These are phyloP conservation scores for Ajuga chamaepitys DNA, from an alignment of 257 asterid genomes.

Conservation along the genomic window DNA sequence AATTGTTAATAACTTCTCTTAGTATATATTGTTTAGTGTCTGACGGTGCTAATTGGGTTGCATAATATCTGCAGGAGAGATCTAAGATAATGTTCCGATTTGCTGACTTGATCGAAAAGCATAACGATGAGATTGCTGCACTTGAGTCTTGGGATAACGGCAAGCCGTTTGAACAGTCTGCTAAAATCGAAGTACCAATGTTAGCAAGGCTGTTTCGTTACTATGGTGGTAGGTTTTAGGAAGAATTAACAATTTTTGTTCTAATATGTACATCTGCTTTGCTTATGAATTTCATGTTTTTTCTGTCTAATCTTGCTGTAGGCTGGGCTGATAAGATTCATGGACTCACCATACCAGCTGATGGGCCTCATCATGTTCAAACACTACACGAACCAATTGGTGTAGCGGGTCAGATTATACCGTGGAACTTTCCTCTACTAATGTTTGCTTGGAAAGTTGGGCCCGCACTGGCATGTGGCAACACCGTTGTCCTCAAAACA, in stretches of 20 bases:
- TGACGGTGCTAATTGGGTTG: not conserved
- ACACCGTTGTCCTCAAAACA: conserved; percentile 76
- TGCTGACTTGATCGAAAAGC: conserved; percentile 90
- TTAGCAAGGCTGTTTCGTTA: conserved; percentile 67
- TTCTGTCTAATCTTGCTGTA: conserved; percentile 20
- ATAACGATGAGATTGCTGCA: conserved; percentile 81
- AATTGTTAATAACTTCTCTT: not conserved
- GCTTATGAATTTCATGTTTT: not conserved
- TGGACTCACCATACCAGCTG: conserved; percentile 86
- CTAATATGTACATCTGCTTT: not conserved
- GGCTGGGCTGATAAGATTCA: conserved; percentile 99
- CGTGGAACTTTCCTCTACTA: conserved; percentile 93
- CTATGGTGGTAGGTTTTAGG: conserved; percentile 62
- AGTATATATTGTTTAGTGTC: not conserved
- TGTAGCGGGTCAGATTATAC: conserved; percentile 96
- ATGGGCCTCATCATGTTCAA: conserved; percentile 85
- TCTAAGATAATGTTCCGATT: conserved; percentile 57
- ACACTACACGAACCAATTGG: conserved; percentile 97
- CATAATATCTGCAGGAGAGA: conserved; percentile 61
- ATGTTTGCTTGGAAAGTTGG: conserved; percentile 94
- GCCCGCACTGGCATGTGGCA: conserved; percentile 91
- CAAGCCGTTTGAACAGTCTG: conserved; percentile 69
- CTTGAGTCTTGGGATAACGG: conserved; percentile 93
- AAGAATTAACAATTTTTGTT: not conserved
- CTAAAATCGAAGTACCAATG: conserved; percentile 73